These are phyloP conservation scores for Moesziomyces antarcticus DNA, from an alignment of 1,284 basidiomycete genomes.

Conservation along the genomic window DNA sequence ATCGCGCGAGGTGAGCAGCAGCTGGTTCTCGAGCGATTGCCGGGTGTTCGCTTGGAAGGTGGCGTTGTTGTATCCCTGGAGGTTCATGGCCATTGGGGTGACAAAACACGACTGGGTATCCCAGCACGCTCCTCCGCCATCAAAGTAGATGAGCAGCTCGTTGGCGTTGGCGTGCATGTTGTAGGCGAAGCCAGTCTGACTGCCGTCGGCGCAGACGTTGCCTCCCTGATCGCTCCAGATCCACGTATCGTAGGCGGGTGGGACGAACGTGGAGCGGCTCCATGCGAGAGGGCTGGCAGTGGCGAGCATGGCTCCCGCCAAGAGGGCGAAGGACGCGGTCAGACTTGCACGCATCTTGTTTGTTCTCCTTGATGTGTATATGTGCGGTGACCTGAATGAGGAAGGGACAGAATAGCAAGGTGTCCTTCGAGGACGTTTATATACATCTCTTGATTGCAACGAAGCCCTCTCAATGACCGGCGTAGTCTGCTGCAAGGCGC, in stretches of 20 bases:
- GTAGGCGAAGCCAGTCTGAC: slow-evolving; percentile 25
- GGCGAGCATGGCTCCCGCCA: slow-evolving; percentile 2
- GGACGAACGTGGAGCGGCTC: slow-evolving; percentile 3
- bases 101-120: slow-evolving; percentile 22
- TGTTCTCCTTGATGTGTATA: not conserved
- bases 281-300: slow-evolving; percentile 3
- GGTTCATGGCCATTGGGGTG: slow-evolving; percentile 11
- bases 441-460: too few relatives aligned
- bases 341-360: slow-evolving; percentile 11
- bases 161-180: slow-evolving; percentile 20
- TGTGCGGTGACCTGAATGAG: too few relatives aligned
- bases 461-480: too few relatives aligned
- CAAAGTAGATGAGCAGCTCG: slow-evolving; percentile 29
- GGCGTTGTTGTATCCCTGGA: slow-evolving; percentile 25
- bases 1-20: slow-evolving; percentile 30
- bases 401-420: too few relatives aligned
- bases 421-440: too few relatives aligned
- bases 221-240: slow-evolving; percentile 17
- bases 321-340: not conserved
- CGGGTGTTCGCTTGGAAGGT: slow-evolving; percentile 3
- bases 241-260: slow-evolving; percentile 26
- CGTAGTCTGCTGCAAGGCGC: not conserved
- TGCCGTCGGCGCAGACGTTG: slow-evolving; percentile 33
- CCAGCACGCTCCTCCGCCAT: slow-evolving; percentile 34
- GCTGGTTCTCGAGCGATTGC: slow-evolving; percentile 6